Evolutionary conservation across 1,139 yeast genomes (phyloP).

Genomic region (Waltiozyma solani): DNA sequence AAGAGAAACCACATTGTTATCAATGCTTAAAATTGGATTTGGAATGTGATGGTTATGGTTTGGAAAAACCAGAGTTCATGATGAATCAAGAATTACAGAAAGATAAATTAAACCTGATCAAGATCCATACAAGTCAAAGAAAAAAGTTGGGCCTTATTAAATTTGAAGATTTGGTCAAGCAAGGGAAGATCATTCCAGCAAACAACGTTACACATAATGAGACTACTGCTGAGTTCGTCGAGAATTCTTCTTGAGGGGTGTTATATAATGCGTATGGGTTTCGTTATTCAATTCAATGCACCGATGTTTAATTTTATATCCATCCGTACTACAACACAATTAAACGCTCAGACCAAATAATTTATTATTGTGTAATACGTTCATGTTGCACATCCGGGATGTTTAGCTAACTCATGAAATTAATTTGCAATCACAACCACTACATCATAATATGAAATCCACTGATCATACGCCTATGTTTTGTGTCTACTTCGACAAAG

Average conservation of each 20-base stretch:
- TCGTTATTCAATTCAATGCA: too few species aligned
- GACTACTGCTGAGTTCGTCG: too few species aligned
- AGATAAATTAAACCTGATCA: slow-evolving; percentile 40
- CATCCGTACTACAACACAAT: too few species aligned
- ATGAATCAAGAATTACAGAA: slow-evolving; percentile 28
- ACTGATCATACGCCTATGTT: too few species aligned
- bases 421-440: too few species aligned
- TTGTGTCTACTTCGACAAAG: too few species aligned
- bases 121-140: slow-evolving; percentile 27
- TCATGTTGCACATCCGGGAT: too few species aligned
- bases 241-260: slow-evolving; percentile 2
- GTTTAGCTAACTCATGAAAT: too few species aligned
- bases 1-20: slow-evolving; percentile 44
- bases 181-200: not conserved
- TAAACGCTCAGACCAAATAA: too few species aligned
- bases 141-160: slow-evolving; percentile 15
- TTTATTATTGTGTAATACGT: too few species aligned
- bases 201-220: not conserved
- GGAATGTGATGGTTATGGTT: slow-evolving; percentile 40
- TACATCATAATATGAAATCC: too few species aligned
- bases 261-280: not conserved
- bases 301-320: too few species aligned
- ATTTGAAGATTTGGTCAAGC: not conserved
- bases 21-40: slow-evolving; percentile 44
- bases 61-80: slow-evolving; percentile 47